Conservation (phyloP, 106 monocot species). For the Allium fistulosum region DNA sequence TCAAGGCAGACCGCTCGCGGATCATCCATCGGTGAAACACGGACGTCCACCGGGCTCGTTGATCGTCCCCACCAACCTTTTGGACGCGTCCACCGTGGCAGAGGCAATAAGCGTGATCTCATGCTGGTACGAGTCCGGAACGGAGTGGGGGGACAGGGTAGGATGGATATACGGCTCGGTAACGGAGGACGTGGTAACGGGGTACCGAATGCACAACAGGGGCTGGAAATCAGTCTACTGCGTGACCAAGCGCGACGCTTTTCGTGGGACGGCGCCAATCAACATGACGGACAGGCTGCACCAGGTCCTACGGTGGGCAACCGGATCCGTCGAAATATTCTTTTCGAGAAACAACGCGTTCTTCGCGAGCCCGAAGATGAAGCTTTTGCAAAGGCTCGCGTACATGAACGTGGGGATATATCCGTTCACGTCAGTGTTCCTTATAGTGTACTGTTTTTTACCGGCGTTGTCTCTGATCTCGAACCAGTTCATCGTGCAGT, state of each 20-base stretch:
- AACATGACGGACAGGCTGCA: conserved; percentile 80
- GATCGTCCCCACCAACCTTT: conserved; percentile 44
- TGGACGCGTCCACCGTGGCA: conserved; percentile 76
- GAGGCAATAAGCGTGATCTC: conserved; percentile 90
- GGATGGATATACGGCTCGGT: conserved; percentile 96
- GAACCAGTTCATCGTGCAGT: conserved; percentile 86
- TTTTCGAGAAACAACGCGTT: conserved; percentile 90
- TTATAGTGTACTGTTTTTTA: conserved; percentile 91
- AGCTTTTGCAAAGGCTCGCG: conserved; percentile 65
- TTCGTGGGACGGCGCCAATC: conserved; percentile 69
- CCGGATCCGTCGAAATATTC: conserved; percentile 91
- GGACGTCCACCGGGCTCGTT: conserved; percentile 68
- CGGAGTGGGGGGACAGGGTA: conserved; percentile 77
- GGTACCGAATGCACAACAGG: conserved; percentile 90
- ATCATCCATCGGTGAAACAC: conserved; percentile 74
- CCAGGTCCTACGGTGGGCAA: conserved; percentile 92
- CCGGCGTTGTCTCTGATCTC: conserved; percentile 89
- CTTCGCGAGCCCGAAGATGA: conserved; percentile 74
- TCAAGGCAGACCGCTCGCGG: conserved; percentile 74
- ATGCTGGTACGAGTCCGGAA: conserved; percentile 97
- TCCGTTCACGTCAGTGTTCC: conserved; percentile 91
- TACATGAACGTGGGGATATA: conserved; percentile 73
- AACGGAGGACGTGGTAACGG: conserved; percentile 71
- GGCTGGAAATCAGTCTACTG: conserved; percentile 88
- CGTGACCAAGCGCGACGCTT: conserved; percentile 52